Percentiles rank a stretch among this genome's conserved stretches.
Evolutionary conservation across 176 grass and related monocot species (phyloP).

Genomic region (Oryza australiensis): DNA sequence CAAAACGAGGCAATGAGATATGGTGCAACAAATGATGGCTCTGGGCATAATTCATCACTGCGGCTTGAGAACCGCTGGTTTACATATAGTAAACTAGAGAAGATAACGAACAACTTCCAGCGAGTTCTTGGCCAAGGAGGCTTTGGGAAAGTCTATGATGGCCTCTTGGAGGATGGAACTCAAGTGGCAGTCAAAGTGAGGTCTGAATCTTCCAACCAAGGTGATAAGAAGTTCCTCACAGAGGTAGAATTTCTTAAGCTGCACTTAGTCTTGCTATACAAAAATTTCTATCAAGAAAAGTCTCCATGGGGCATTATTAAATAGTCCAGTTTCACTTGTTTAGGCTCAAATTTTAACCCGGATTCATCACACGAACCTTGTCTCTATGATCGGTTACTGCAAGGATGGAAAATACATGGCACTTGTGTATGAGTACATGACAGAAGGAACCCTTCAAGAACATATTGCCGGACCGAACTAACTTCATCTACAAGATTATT

Average conservation of each 20-base stretch:
- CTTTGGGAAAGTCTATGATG: slow-evolving; percentile 64
- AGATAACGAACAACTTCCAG: slow-evolving; percentile 59
- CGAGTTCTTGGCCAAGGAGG: slow-evolving; percentile 58
- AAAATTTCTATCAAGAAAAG: not conserved
- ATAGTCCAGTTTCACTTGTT: not conserved
- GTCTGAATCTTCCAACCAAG: slow-evolving; percentile 50
- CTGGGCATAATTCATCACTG: not conserved
- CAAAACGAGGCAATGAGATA: not conserved
- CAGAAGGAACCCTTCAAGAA: slow-evolving; percentile 57
- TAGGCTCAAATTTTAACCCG: slow-evolving; percentile 59
- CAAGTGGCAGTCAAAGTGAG: slow-evolving; percentile 65
- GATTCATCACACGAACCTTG: slow-evolving; percentile 69
- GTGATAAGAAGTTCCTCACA: slow-evolving; percentile 49
- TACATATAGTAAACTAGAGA: slow-evolving; percentile 46
- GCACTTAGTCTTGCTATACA: not conserved
- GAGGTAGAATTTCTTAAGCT: slow-evolving; percentile 42
- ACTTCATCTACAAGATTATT: not conserved
- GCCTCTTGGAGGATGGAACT: slow-evolving; percentile 52
- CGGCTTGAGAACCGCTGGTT: slow-evolving; percentile 53
- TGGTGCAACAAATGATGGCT: not conserved
- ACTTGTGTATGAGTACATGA: slow-evolving; percentile 78
- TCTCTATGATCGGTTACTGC: slow-evolving; percentile 71
- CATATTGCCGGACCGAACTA: slow-evolving; percentile 45
- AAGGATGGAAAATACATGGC: slow-evolving; percentile 58
- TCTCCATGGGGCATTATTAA: not conserved